Conservation (phyloP, 768 basidiomycete genomes). For the button mushroom (Agaricus bisporus) region DNA sequence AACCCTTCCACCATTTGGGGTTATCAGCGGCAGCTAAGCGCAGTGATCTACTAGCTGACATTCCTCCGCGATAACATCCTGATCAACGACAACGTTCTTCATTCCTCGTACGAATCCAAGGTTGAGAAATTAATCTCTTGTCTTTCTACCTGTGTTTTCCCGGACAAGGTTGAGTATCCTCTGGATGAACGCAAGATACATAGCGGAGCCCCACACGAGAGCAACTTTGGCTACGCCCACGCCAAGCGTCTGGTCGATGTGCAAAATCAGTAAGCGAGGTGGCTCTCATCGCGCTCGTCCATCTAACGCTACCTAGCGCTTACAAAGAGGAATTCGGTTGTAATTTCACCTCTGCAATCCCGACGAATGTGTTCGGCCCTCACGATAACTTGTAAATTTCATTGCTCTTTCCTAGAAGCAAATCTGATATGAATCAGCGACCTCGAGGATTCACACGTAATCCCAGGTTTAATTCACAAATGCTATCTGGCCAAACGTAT, state of each 20-base stretch:
- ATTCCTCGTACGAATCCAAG: slow-evolving; percentile 60
- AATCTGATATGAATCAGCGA: slow-evolving; percentile 40
- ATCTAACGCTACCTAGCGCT: slow-evolving; percentile 44
- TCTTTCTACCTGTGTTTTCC: slow-evolving; percentile 96
- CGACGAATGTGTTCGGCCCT: slow-evolving; percentile 95
- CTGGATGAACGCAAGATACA: slow-evolving; percentile 93
- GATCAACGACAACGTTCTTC: slow-evolving; percentile 93
- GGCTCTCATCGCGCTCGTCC: neutral
- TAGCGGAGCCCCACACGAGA: slow-evolving; percentile 84
- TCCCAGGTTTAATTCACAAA: slow-evolving; percentile 90
- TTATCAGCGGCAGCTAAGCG: neutral
- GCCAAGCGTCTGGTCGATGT: slow-evolving; percentile 95
- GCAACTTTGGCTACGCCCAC: slow-evolving; percentile 96
- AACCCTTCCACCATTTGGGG: slow-evolving; percentile 7
- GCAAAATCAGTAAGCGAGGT: slow-evolving; percentile 72
- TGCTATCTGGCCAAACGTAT: slow-evolving; percentile 87
- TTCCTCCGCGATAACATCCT: slow-evolving; percentile 93
- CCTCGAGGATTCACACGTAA: slow-evolving; percentile 88
- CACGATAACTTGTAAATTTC: slow-evolving; percentile 80
- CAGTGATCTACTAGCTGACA: slow-evolving; percentile 49
- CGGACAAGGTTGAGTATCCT: slow-evolving; percentile 91
- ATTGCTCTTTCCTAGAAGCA: neutral
- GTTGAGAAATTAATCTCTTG: slow-evolving; percentile 86
- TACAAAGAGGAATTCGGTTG: slow-evolving; percentile 94
- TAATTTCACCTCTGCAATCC: slow-evolving; percentile 95